Conservation (phyloP, 139 green algal species). For the Edaphochlamys debaryana region DNA sequence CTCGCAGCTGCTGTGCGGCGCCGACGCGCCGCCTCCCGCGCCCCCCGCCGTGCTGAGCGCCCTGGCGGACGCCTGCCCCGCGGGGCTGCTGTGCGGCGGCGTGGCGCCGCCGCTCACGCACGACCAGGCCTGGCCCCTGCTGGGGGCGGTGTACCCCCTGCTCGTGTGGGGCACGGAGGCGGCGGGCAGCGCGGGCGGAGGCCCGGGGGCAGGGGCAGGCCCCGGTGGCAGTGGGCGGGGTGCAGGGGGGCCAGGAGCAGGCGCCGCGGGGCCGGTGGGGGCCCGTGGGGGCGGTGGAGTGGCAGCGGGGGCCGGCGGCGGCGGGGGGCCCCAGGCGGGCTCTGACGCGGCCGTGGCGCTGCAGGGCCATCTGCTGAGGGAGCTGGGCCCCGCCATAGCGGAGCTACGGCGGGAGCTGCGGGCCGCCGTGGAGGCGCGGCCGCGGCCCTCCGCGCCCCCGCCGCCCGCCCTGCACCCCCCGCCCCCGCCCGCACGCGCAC, state of each 20-base stretch:
- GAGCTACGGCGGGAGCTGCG: background rate
- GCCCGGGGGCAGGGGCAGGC: background rate
- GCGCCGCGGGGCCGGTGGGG: background rate
- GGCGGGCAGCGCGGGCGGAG: background rate
- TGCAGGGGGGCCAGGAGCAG: background rate
- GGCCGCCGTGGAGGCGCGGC: background rate
- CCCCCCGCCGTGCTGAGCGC: background rate
- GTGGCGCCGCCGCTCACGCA: conserved; percentile 7
- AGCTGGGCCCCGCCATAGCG: background rate
- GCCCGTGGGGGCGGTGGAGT: no score
- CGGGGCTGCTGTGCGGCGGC: background rate
- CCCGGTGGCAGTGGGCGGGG: background rate
- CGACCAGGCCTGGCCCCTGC: background rate
- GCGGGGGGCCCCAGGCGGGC: background rate
- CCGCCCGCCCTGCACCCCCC: no score
- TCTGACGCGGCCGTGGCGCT: background rate
- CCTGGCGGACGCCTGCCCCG: background rate
- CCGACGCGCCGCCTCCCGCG: background rate
- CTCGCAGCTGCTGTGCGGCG: background rate
- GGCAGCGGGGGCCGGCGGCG: background rate
- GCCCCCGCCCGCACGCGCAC: no score
- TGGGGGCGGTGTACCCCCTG: conserved; percentile 1
- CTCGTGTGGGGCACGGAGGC: background rate
- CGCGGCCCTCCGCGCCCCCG: background rate
- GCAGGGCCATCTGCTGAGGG: background rate